Evolutionary conservation across 75 land plant species (phyloP).

Genomic region (Ceratopteris richardii): DNA sequence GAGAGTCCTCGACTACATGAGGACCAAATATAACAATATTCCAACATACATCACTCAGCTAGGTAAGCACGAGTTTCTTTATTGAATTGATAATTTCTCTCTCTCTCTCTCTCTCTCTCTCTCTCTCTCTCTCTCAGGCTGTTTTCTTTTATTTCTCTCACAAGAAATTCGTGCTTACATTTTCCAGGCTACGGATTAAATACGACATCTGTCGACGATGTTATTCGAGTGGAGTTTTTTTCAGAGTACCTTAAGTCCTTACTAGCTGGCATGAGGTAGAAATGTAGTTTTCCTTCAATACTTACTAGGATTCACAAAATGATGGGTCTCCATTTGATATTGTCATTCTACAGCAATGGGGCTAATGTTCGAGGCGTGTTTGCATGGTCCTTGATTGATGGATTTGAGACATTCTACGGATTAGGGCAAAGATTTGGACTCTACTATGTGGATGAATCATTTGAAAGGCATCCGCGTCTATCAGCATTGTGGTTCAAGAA

Average conservation of each 20-base stretch:
- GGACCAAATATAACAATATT: background rate
- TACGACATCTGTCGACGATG: too few relatives aligned
- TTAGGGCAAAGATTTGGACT: slow-evolving; percentile 1
- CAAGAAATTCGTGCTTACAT: too few relatives aligned
- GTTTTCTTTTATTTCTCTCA: too few relatives aligned
- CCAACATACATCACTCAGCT: background rate
- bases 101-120: too few relatives aligned
- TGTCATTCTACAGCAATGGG: slow-evolving; percentile 4
- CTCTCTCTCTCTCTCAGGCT: too few relatives aligned
- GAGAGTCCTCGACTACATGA: background rate
- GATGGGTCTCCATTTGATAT: slow-evolving; percentile 1
- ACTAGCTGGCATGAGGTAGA: too few relatives aligned
- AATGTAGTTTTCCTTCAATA: background rate
- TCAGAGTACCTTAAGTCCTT: background rate
- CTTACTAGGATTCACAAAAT: background rate
- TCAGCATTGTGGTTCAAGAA: slow-evolving; percentile 12
- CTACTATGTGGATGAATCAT: slow-evolving; percentile 9
- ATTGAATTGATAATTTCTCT: too few relatives aligned
- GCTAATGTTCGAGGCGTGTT: slow-evolving; percentile 9
- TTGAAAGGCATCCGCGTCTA: background rate
- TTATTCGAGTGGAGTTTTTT: background rate
- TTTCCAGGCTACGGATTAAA: too few relatives aligned
- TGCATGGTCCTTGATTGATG: slow-evolving; percentile 10
- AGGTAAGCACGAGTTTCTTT: background rate
- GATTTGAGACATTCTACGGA: slow-evolving; percentile 3